Conservation (phyloP, 176 grass and related monocot genomes). For the Eragrostis nindensis region DNA sequence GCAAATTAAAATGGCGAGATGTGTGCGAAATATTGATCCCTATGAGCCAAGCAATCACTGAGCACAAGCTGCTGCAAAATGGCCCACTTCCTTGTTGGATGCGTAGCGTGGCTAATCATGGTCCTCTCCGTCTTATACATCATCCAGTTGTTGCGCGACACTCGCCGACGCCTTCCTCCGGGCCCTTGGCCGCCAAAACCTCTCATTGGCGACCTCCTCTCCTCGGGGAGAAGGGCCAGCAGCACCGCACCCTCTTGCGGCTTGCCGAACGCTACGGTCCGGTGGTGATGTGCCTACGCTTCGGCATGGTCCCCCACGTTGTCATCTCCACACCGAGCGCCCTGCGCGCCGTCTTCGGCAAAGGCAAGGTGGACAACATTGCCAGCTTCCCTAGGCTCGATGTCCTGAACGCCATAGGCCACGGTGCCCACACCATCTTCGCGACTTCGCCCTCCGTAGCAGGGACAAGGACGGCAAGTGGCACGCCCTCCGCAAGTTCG, state of each 20-base stretch:
- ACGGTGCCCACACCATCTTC: not conserved
- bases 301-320: not conserved
- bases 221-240: not conserved
- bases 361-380: not conserved
- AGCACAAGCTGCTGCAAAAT: too few species aligned
- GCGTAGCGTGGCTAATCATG: not conserved
- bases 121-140: not conserved
- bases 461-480: not conserved
- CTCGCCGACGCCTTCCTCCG: not conserved
- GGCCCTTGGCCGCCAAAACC: constrained; percentile 8
- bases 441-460: not conserved
- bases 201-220: constrained; percentile 16
- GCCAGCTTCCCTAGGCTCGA: not conserved
- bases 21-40: too few species aligned
- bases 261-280: constrained; percentile 2
- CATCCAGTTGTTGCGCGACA: not conserved
- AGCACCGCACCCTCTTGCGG: not conserved
- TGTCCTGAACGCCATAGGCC: not conserved
- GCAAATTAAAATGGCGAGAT: too few species aligned
- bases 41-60: too few species aligned
- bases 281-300: not conserved
- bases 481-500: not conserved
- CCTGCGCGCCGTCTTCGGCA: not conserved
- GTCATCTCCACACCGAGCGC: not conserved
- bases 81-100: not conserved